Percentiles rank a stretch among this genome's conserved stretches.
These are phyloP conservation scores for Linum usitatissimum DNA, from an alignment of 345 rosid species.

Conservation along the genomic window DNA sequence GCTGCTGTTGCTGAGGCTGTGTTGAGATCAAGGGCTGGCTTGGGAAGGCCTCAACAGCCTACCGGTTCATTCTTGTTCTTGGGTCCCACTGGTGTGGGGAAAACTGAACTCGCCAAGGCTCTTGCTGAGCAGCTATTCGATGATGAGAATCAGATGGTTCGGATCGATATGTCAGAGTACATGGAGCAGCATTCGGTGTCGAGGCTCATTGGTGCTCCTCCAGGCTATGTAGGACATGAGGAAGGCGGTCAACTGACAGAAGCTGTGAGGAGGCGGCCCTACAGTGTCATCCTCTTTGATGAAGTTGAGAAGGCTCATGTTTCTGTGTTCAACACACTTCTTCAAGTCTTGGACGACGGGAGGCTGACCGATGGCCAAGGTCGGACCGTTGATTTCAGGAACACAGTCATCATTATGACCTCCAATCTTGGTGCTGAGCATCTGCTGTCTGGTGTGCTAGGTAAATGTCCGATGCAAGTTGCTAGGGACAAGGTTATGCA, in stretches of 20 bases:
- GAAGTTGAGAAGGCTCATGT: conserved; percentile 92
- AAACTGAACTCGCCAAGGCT: conserved; percentile 90
- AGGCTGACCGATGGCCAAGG: conserved; percentile 90
- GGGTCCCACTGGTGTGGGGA: conserved; percentile 97
- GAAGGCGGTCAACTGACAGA: conserved; percentile 95
- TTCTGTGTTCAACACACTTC: conserved; percentile 85
- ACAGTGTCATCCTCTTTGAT: conserved; percentile 70
- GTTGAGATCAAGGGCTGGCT: conserved; percentile 72
- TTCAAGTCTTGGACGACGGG: conserved; percentile 88
- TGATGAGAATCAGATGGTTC: conserved; percentile 59
- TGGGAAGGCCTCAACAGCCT: conserved; percentile 94
- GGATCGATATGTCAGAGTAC: conserved; percentile 84
- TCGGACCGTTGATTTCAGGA: conserved; percentile 73
- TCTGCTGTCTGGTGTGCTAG: conserved; percentile 55
- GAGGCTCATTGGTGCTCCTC: conserved; percentile 72
- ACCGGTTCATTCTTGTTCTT: conserved; percentile 84
- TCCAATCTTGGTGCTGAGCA: conserved; percentile 92
- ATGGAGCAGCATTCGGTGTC: conserved; percentile 86
- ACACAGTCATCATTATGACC: conserved; percentile 81
- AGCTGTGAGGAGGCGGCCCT: conserved; percentile 84
- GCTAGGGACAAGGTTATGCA: conserved; percentile 77
- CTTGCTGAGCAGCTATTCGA: conserved; percentile 88
- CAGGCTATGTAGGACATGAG: conserved; percentile 94
- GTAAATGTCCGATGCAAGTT: conserved; percentile 65
- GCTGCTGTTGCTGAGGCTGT: conserved; percentile 76